Evolutionary conservation across 2,329 filamentous ascomycete species (phyloP), one percentile per base, ranked within the genome.

Genomic region (Taxawa tesnikishii): DNA sequence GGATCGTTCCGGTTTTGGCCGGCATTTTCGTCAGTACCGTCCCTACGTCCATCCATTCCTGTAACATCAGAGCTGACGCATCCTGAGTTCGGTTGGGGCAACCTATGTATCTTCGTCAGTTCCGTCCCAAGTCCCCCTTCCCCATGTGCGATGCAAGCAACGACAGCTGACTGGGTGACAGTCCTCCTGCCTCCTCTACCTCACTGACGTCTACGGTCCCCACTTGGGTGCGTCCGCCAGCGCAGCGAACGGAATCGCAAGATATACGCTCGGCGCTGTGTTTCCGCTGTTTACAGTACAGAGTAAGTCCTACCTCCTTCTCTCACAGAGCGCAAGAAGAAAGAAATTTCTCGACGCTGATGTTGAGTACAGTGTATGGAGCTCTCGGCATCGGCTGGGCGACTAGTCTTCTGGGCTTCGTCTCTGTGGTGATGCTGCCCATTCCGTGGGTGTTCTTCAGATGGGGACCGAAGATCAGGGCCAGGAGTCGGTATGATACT

Each of bases 241-340:
- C 29, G 71, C 68, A 5, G 74, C 75, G 2, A 78, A 76, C 38
- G 65, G 67, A 2, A 53, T 79, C 8, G 55, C 68, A 2, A 53
- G 74, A 15, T 79, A 76, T 39, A 49, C 50, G 0, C 58, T 76
- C 6, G 69, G 67, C 0, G 68, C 63, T 1, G 65, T 59, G 0
- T 78, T 79, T 33, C 74, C 74, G 0, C 47, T 79, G 0, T 79
- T 78, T 40, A 68, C 70, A 0, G 52, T 77, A 1, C 69, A 73
- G 37, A 70, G 64, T 67, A 43, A 48, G 62, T 52, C 1, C n/a
- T n/a, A n/a, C n/a, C n/a, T n/a, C n/a, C n/a, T n/a, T n/a, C n/a
- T 28, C 30, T 25, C 39, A 19, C 39, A 46, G 14, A 26, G 33
- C 15, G 17, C 38, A 15, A 37, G 37, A 16, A 38, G 19, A 5